phyloP scores from a whole-genome alignment of 2,329 filamentous ascomycete species.

The Paraconiothyrium sp. region DNA sequence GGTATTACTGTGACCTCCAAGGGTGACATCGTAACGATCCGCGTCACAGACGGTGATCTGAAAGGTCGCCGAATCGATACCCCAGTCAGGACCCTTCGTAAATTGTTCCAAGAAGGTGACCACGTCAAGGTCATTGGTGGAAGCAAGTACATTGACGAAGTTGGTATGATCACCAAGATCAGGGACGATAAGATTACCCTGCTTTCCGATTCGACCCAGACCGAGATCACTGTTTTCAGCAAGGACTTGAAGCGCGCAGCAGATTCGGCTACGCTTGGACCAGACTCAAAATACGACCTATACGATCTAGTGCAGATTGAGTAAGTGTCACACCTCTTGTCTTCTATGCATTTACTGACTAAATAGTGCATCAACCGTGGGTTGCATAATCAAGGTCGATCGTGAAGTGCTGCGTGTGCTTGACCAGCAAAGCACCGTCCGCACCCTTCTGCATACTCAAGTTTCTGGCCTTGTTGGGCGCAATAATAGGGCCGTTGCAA shows the following conservation, averaged over 20 bases:
- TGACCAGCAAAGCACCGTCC: slow-evolving; percentile 86
- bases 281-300: slow-evolving; percentile 87
- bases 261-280: slow-evolving; percentile 86
- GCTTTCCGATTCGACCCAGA: slow-evolving; percentile 89
- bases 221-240: slow-evolving; percentile 96
- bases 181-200: slow-evolving; percentile 91
- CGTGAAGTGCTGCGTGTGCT: slow-evolving; percentile 89
- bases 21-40: slow-evolving; percentile 89
- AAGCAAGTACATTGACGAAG: slow-evolving; percentile 91
- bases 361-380: slow-evolving; percentile 79
- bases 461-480: slow-evolving; percentile 88
- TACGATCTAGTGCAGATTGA: slow-evolving; percentile 96
- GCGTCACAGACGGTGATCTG: slow-evolving; percentile 83
- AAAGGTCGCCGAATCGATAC: slow-evolving; percentile 88
- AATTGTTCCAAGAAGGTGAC: slow-evolving; percentile 91
- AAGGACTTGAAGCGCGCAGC: slow-evolving; percentile 94
- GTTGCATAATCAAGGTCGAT: slow-evolving; percentile 93
- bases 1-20: slow-evolving; percentile 87
- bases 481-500: slow-evolving; percentile 85
- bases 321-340: slow-evolving; percentile 53
- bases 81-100: slow-evolving; percentile 89
- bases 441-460: slow-evolving; percentile 87
- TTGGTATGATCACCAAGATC: slow-evolving; percentile 96
- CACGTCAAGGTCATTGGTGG: slow-evolving; percentile 99
- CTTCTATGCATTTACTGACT: slow-evolving; percentile 21